Percentiles rank a stretch among this genome's conserved stretches.
Evolutionary conservation across 176 grass and related monocot species (phyloP).

Genomic region (Rhynchospora pubera): DNA sequence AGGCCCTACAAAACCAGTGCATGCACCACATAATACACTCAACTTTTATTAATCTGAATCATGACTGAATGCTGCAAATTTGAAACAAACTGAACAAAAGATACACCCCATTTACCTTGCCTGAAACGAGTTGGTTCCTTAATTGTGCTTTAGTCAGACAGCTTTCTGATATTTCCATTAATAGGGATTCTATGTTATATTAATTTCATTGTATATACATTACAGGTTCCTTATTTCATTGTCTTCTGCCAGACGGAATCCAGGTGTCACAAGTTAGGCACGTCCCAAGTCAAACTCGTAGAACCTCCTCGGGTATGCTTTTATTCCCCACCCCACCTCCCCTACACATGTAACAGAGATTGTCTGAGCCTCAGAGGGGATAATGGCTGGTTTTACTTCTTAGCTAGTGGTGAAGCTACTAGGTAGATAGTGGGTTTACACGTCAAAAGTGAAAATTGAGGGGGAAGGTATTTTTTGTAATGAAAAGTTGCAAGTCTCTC

Average conservation of each 20-base stretch:
- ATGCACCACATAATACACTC: background rate
- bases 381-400: background rate
- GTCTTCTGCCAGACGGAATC: conserved; percentile 68
- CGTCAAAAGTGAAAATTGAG: background rate
- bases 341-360: background rate
- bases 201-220: conserved; percentile 5
- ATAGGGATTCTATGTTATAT: background rate
- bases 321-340: background rate
- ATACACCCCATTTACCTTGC: background rate
- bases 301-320: conserved; percentile 51
- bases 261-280: conserved; percentile 60
- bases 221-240: conserved; percentile 72
- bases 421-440: background rate
- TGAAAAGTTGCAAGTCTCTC: background rate
- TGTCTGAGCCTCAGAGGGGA: background rate
- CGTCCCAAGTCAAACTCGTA: conserved; percentile 35
- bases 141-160: background rate
- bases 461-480: background rate
- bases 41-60: background rate
- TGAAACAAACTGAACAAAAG: background rate
- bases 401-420: background rate
- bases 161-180: background rate
- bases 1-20: background rate
- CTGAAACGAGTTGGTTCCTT: background rate
- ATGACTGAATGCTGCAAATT: background rate